Base-by-base conservation (phyloP, 495 filamentous ascomycete genomes). In the Penicillium salamii region DNA sequence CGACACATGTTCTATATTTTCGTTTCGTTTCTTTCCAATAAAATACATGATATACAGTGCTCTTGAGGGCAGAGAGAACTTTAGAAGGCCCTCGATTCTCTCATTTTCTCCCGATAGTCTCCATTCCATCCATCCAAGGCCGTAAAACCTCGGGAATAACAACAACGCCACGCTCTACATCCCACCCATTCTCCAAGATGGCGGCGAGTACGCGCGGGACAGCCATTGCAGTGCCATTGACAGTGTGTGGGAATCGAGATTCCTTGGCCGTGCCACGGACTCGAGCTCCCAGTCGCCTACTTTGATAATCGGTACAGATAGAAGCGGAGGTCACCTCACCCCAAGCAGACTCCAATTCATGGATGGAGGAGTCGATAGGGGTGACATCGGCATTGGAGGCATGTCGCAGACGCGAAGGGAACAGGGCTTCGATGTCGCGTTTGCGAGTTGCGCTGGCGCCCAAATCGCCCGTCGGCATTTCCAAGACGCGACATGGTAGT, bases 271-370 rank as follows among this genome's bases (percentile, higher is more conserved):
- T 55, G 50, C 77, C 59, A 32, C 77, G 76, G 13, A 89, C 67
- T 14, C 84, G 77, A 9, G 93, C 95, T 20, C 79, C 86, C 31
- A 98, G 71, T 15, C 93, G 78, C 7, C 93, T 77, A 17, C 80
- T 85, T 75, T 98, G 93, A 68, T 97, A 97, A 63, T 97, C 95
- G 4, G 90, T 93, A 66, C 93, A 98, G 49, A 91, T 86, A 44
- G 88, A 92, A 11, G 90, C 83, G 43, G 84, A 89, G 0, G 91
- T 95, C 9, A 98, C 88, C 66, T 98, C 93, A 24, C 93, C 93
- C 87, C 89, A 98, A 11, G 90, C 92, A 20, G 84, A 80, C 63
- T 91, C 84, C 14, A 80, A 72, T 24, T 78, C 72, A 13, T 57
- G 34, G 3, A 47, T 23, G 3, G 42, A 24, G 0, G 50, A 31